Conservation (phyloP, 75 land plant genomes). For the Pinus tabuliformis region DNA sequence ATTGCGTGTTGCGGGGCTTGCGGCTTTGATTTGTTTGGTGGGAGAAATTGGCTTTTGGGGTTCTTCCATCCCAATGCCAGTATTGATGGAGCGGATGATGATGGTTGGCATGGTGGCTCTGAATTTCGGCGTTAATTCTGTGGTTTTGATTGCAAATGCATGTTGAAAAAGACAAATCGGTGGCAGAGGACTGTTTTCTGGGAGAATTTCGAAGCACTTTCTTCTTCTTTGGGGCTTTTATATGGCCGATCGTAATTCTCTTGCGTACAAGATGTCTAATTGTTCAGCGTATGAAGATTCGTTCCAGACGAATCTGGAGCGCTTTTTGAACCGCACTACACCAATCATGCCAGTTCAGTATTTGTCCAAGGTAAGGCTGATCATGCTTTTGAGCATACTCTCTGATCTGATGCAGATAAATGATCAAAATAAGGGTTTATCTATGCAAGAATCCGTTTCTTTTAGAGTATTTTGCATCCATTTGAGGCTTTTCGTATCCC, state of each 20-base stretch:
- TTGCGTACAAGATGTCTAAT: background rate
- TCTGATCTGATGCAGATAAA: background rate
- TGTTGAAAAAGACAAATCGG: background rate
- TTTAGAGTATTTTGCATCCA: background rate
- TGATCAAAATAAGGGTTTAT: background rate
- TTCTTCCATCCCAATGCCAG: no score
- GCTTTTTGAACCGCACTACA: slow-evolving; percentile 30
- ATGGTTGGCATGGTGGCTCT: background rate
- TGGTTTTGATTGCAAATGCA: background rate
- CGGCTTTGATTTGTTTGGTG: no score
- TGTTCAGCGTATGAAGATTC: slow-evolving; percentile 1
- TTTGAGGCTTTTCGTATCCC: background rate
- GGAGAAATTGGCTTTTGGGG: no score
- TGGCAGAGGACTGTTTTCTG: background rate
- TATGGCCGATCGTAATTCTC: background rate
- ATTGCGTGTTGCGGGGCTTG: no score
- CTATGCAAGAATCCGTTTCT: background rate
- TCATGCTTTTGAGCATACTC: no score
- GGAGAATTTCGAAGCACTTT: background rate
- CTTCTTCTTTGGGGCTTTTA: background rate
- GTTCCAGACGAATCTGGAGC: slow-evolving; percentile 19
- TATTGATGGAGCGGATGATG: background rate
- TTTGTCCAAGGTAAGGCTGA: slow-evolving; percentile 30
- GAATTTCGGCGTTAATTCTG: no score
- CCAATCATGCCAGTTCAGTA: slow-evolving; percentile 19